phyloP scores from a whole-genome alignment of 257 asterid species.

The Penstemon newberryi region DNA sequence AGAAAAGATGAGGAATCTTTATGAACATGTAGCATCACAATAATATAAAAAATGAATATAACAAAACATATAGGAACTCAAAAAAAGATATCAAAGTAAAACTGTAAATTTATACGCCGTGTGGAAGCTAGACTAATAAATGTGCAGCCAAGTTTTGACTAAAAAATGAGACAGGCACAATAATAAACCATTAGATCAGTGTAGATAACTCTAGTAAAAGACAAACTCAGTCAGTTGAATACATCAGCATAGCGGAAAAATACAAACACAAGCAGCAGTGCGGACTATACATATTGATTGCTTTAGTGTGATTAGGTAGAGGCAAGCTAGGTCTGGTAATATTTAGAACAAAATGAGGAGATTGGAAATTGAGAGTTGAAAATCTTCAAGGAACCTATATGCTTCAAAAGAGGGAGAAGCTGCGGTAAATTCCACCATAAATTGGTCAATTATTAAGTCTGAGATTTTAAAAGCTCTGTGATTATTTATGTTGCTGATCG shows the following conservation, averaged over 20 bases:
- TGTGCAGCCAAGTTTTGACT: background rate
- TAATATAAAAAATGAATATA: no score
- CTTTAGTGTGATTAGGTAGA: no score
- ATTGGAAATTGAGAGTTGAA: background rate
- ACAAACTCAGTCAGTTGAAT: background rate
- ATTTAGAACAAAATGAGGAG: background rate
- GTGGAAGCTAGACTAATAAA: slow-evolving; percentile 10
- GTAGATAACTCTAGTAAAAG: slow-evolving; percentile 2
- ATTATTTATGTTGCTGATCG: slow-evolving; percentile 1
- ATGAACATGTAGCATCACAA: no score
- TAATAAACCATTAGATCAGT: slow-evolving; percentile 3
- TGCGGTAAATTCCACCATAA: background rate
- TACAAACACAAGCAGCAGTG: no score
- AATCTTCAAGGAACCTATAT: background rate
- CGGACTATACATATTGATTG: no score
- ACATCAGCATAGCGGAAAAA: slow-evolving; percentile 10
- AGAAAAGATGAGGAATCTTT: no score
- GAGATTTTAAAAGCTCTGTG: slow-evolving; percentile 3
- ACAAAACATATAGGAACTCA: no score
- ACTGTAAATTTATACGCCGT: background rate
- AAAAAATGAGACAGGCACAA: background rate
- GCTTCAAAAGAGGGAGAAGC: background rate
- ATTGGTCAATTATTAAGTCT: background rate
- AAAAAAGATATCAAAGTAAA: background rate
- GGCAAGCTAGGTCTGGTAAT: background rate